Base-by-base conservation (phyloP, 768 basidiomycete species). In the Pleurotus tuoliensis region DNA sequence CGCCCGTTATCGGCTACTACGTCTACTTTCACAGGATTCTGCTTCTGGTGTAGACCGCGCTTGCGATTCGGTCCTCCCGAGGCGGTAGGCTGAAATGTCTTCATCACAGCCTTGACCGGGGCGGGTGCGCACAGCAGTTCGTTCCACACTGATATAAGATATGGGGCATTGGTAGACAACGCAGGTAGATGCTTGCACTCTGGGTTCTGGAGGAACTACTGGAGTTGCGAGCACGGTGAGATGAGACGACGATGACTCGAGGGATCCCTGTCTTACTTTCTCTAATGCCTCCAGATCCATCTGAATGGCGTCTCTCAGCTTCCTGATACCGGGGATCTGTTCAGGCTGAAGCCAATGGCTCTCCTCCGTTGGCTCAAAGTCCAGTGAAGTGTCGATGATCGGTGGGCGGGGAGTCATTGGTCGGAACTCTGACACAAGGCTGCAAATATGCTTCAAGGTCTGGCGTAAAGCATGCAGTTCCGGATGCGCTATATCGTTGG, bases 61-160 rank as follows among this genome's bases (percentile, higher is more conserved):
- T 64, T 67, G 59, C 60, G 59, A 6, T 61, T 59, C 6, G 30
- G 27, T 16, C 59, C 52, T 15, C 58, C 56, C 22, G 59, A 62
- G 55, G 53, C 41, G 22, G 69, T 47, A 5, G 67, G 56, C 37
- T 40, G 51, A 47, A 85, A 87, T 0, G 73, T 79, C 60, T 80
- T 84, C 65, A 83, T 84, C 16, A 94, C 73, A 0, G 81, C 76
- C 1, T 79, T 67, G 8, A 90, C 71, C 0, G 86, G 87, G 12
- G 70, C 73, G 1, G 77, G 77, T 2, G 88, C 86, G 59, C 78
- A 76, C 8, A 86, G 58, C 1, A 92, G 75, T 65, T 94, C 90
- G 54, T 88, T 79, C 90, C 91, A 94, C 0, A 94, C 89, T 0
- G 90, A 86, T 11, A 88, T 74, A 25, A 92, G 75, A 63, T 92